Evolutionary conservation across 768 basidiomycete genomes (phyloP).

Genomic region (Suillus spraguei): DNA sequence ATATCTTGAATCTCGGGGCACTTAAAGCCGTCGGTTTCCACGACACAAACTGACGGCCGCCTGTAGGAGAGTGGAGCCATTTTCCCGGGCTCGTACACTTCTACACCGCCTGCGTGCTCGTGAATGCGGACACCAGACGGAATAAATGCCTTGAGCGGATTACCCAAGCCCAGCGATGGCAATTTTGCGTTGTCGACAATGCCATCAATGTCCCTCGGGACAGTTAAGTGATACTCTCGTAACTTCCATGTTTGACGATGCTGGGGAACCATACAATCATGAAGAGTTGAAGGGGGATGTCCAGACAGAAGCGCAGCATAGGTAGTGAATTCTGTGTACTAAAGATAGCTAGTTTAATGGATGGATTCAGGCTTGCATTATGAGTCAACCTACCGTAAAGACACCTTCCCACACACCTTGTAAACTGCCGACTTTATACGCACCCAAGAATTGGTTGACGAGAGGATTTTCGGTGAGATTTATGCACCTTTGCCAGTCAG

Average conservation of each 20-base stretch:
- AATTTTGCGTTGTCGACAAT: conserved; percentile 7
- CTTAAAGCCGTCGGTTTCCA: conserved; percentile 15
- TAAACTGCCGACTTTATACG: conserved; percentile 66
- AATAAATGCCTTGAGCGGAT: conserved; percentile 64
- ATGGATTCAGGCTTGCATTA: background rate
- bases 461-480: conserved; percentile 36
- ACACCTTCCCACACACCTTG: conserved; percentile 83
- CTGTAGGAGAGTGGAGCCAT: conserved; percentile 31
- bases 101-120: conserved; percentile 50
- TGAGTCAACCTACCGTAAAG: conserved; percentile 59
- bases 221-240: conserved; percentile 68
- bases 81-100: conserved; percentile 47
- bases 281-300: conserved; percentile 62
- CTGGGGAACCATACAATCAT: conserved; percentile 73
- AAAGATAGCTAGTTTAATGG: conserved; percentile 8
- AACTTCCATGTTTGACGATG: conserved; percentile 93
- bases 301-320: conserved; percentile 81
- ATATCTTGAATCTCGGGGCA: conserved; percentile 51
- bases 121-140: conserved; percentile 52
- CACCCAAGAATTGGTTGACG: conserved; percentile 39
- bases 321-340: conserved; percentile 86
- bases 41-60: conserved; percentile 27
- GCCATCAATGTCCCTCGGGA: conserved; percentile 30
- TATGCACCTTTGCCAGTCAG: conserved; percentile 66
- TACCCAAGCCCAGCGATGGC: conserved; percentile 52